Conservation (phyloP, 176 grass and related monocot species). For the Musa schizocarpa region DNA sequence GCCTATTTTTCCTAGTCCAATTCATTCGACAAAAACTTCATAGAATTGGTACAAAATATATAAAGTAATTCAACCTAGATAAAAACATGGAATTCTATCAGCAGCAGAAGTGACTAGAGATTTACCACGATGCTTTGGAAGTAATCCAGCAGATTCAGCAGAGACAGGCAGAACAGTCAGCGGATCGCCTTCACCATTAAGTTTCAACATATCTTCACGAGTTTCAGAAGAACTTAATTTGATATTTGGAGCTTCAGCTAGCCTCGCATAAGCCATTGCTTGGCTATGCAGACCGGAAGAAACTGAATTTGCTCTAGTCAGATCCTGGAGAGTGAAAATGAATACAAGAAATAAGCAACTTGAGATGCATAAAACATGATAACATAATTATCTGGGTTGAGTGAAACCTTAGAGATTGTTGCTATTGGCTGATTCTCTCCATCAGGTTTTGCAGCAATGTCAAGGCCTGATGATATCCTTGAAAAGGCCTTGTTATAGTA, state of each 20-base stretch:
- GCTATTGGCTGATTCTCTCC: conserved; percentile 10
- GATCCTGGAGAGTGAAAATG: conserved; percentile 33
- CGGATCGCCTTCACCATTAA: conserved; percentile 24
- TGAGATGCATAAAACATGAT: neutral
- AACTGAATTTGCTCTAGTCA: conserved; percentile 34
- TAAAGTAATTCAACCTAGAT: neutral
- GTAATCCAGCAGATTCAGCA: conserved; percentile 80
- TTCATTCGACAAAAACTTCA: neutral
- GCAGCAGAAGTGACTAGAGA: neutral
- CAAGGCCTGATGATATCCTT: conserved; percentile 8
- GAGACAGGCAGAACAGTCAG: conserved; percentile 71
- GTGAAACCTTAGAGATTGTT: conserved; percentile 26
- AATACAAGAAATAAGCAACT: neutral
- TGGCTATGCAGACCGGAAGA: conserved; percentile 49
- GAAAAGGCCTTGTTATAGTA: conserved; percentile 16
- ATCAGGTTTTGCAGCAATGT: conserved; percentile 29
- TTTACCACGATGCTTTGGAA: conserved; percentile 49
- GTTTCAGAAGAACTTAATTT: conserved; percentile 24
- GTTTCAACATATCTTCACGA: conserved; percentile 22
- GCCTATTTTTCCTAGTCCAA: neutral
- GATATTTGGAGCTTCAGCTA: conserved; percentile 44
- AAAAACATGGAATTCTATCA: neutral
- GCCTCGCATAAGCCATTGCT: conserved; percentile 50
- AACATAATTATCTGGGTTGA: neutral
- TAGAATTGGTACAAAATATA: neutral